These are phyloP conservation scores for Gentiana straminea DNA, from an alignment of 257 asterid genomes.

Conservation along the genomic window DNA sequence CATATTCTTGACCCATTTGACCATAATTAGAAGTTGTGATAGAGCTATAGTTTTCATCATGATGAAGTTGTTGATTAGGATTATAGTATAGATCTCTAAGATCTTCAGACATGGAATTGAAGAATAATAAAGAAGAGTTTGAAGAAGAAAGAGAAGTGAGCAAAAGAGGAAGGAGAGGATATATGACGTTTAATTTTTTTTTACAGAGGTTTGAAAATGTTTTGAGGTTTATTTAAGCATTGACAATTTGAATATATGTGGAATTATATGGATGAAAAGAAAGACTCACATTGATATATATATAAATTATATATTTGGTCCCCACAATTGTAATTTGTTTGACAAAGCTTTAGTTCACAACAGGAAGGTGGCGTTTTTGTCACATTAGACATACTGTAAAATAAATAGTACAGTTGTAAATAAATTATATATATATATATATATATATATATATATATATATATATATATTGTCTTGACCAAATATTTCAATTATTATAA, in stretches of 20 bases:
- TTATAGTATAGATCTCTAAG: constrained; percentile 20
- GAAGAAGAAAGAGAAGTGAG: constrained; percentile 10
- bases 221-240: no score
- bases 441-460: neutral
- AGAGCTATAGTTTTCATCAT: constrained; percentile 23
- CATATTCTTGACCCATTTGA: constrained; percentile 9
- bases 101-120: constrained; percentile 54
- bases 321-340: no score
- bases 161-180: constrained; percentile 22
- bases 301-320: no score
- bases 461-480: neutral
- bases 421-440: neutral
- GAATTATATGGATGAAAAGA: no score
- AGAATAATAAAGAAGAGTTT: constrained; percentile 9
- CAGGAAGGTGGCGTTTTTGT: no score
- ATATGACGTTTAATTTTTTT: constrained; percentile 42
- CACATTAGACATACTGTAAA: no score
- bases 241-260: no score
- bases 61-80: constrained; percentile 41
- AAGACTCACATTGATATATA: no score
- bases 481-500: no score
- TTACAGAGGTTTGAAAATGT: no score
- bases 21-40: constrained; percentile 3
- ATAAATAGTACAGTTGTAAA: no score
- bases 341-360: no score